These are phyloP conservation scores for Citrus sp. DNA, from an alignment of 345 rosid species.

Conservation along the genomic window DNA sequence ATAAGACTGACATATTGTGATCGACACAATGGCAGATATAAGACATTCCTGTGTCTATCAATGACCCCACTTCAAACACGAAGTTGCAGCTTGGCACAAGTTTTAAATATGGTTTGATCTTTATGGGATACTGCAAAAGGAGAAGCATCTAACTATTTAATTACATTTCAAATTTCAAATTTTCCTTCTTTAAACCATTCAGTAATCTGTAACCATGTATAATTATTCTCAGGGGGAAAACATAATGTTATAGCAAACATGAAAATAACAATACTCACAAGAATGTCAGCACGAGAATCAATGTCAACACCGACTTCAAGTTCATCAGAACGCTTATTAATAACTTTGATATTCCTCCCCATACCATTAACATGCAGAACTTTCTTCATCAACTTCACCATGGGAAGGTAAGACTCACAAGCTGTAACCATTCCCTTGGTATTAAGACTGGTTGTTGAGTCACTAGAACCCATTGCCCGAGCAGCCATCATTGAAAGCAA, in stretches of 20 bases:
- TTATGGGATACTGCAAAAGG: background rate
- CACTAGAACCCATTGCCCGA: conserved; percentile 45
- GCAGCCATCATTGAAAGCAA: conserved; percentile 96
- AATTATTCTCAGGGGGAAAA: background rate
- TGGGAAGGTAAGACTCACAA: conserved; percentile 90
- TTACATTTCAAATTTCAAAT: background rate
- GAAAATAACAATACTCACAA: conserved; percentile 47
- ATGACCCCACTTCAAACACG: background rate
- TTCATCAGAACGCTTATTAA: conserved; percentile 86
- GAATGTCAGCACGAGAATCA: conserved; percentile 67
- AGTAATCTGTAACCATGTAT: background rate
- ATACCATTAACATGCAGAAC: conserved; percentile 65
- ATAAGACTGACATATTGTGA: background rate
- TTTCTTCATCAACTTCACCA: conserved; percentile 89
- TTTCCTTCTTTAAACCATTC: background rate
- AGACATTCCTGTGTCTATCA: background rate
- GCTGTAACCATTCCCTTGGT: conserved; percentile 60
- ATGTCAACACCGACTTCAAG: conserved; percentile 60
- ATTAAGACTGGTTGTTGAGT: conserved; percentile 3
- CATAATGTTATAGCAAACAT: background rate
- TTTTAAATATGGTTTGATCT: background rate
- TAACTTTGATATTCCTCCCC: conserved; percentile 47
- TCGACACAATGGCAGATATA: background rate
- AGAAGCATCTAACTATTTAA: background rate
- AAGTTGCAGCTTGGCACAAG: background rate